A percentile compares a stretch with the other conserved stretches of the same genome.
phyloP scores from a whole-genome alignment of 2,329 filamentous ascomycete genomes.

The Fusarium brevicatenulatum region DNA sequence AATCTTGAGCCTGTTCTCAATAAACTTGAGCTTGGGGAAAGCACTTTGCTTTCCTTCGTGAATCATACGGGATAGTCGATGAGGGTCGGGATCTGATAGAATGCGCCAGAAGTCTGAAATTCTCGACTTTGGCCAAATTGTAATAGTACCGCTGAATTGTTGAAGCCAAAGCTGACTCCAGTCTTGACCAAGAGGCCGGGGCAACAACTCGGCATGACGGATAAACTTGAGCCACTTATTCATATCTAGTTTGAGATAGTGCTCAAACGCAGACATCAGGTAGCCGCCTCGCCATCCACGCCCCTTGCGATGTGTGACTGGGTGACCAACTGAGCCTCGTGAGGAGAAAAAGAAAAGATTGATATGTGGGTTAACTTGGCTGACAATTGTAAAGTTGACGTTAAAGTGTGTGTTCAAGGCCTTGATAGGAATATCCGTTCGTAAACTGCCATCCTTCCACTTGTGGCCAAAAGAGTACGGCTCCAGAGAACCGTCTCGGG shows the following conservation, averaged over 20 bases:
- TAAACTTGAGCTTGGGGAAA: constrained; percentile 92
- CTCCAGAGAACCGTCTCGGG: constrained; percentile 76
- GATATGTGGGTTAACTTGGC: constrained; percentile 94
- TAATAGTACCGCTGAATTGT: constrained; percentile 92
- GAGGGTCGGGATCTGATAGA: constrained; percentile 80
- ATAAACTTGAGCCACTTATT: constrained; percentile 98
- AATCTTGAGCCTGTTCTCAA: constrained; percentile 85
- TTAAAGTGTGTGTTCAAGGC: constrained; percentile 97
- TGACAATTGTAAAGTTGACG: constrained; percentile 94
- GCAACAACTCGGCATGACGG: constrained; percentile 89
- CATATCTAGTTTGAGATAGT: constrained; percentile 95
- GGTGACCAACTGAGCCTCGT: constrained; percentile 87
- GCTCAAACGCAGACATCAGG: constrained; percentile 89
- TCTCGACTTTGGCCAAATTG: constrained; percentile 89
- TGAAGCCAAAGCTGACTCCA: constrained; percentile 98
- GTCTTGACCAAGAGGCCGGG: constrained; percentile 90
- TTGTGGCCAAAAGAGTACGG: constrained; percentile 98
- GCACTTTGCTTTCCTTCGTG: constrained; percentile 88
- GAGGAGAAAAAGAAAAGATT: constrained; percentile 99
- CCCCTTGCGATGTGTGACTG: constrained; percentile 92
- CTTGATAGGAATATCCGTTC: constrained; percentile 95
- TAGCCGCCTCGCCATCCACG: constrained; percentile 97
- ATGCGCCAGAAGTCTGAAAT: constrained; percentile 87
- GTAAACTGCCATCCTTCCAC: constrained; percentile 96
- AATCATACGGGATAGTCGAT: constrained; percentile 86